Base-by-base conservation (phyloP, 225 moss, liverwort and hornwort species). In the Bryum argenteum region DNA sequence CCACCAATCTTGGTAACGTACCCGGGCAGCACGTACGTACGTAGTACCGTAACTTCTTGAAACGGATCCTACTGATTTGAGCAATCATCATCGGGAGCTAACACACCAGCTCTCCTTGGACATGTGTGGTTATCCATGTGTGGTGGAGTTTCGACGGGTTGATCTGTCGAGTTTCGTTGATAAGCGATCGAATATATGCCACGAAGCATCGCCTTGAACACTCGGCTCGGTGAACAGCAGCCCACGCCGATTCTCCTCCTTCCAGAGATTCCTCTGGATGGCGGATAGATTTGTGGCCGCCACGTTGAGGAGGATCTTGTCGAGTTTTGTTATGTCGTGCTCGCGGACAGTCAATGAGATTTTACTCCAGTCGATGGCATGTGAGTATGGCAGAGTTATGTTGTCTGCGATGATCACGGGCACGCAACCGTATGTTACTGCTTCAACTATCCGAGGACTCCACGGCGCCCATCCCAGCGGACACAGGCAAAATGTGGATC, bases 381-480 rank as follows among this genome's bases (percentile, higher is more conserved):
- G 85, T 20, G 94, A 79, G 65, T 88, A 83, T n/a, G 97, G 97
- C 15, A 97, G 80, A 40, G 94, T 85, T n/a, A 97, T 94, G 58
- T 89, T 79, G 72, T 97, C 94, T 21, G 97, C 97, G 68, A 97
- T 92, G 58, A 97, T 97, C 23, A 97, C 97, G 23, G 97, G 97
- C 13, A 97, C 81, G 63, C 97, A 97, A 24, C 97, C 97, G 38
- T 87, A 94, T 39, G 90, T 43, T 13, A 97, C 89, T n/a, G 97
- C 82, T 66, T 97, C 97, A 14, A 94, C 97, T 20, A 97, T 92
- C 33, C 97, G 90, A 55, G 97, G 97, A 72, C 97, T 97, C 97
- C 97, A 97, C 12, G 97, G 97, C 39, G 97, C 94, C 97, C 97
- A 97, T 39, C 97, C 97, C 65, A 94, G 75, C 8, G 97, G 97